Base-by-base conservation (phyloP, 2,329 filamentous ascomycete species). In the Cytospora mali region DNA sequence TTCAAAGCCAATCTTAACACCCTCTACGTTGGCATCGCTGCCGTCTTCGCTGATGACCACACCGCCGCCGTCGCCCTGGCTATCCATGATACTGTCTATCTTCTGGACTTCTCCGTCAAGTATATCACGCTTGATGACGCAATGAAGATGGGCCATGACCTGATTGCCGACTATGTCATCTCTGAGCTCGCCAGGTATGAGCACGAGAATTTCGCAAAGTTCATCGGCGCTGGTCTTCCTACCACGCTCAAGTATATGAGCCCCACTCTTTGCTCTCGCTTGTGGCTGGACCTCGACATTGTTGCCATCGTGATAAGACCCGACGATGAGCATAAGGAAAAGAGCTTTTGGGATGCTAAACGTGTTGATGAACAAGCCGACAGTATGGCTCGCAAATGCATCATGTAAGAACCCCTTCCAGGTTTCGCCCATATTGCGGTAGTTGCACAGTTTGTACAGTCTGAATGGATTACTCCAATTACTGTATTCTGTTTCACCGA, bases 351-450 rank as follows among this genome's bases (percentile, higher is more conserved):
- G 68, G 66, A 81, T 52, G 73, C 76, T 35, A 85, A 86, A 71
- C 77, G 81, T n/a, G 81, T 93, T 5, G 91, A 93, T 69, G 91
- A 95, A 72, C 88, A 93, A 73, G 90, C 91, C 1, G 91, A 94
- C 71, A 90, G 88, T 0, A 90, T 93, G 84, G 88, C 88, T 1
- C 82, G 91, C 65, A 93, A 93, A 77, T 92, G 89, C 72, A 82
- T 93, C 66, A 84, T 88, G 88, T 90, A 75, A 75, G 83, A 11
- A 3, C 21, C 18, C 21, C 35, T 7, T 11, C 2, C 10, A n/a
- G n/a, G n/a, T n/a, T n/a, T n/a, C n/a, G n/a, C n/a, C n/a, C n/a
- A n/a, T n/a, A n/a, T n/a, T n/a, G n/a, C n/a, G n/a, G n/a, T n/a
- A n/a, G n/a, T n/a, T n/a, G 31, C 31, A 13, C 31, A 33, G 31